These are phyloP conservation scores for Ogataea trehalophila DNA, from an alignment of 805 yeast genomes.

Conservation along the genomic window DNA sequence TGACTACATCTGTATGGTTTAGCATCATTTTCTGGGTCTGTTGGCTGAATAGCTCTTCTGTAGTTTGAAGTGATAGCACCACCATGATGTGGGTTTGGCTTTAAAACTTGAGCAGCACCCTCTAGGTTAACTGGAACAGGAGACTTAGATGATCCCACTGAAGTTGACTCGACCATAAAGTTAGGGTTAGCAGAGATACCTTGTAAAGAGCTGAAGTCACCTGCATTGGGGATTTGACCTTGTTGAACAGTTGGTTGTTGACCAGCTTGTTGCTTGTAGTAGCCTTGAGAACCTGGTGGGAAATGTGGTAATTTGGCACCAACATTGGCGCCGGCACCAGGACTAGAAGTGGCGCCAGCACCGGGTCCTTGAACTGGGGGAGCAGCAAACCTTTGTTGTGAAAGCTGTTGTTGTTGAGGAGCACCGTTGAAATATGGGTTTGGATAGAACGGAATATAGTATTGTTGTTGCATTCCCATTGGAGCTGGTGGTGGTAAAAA, in stretches of 20 bases:
- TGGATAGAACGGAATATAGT: conserved; percentile 22
- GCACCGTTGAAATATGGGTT: conserved; percentile 17
- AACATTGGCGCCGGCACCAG: background rate
- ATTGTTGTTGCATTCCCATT: conserved; percentile 21
- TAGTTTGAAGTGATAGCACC: conserved; percentile 4
- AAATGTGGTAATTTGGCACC: background rate
- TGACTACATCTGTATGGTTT: conserved; percentile 37
- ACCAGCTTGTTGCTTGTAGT: conserved; percentile 1
- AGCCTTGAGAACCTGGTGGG: background rate
- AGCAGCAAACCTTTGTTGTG: conserved; percentile 19
- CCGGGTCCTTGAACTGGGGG: conserved; percentile 7
- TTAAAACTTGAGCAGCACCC: conserved; percentile 10
- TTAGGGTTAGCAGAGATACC: conserved; percentile 1
- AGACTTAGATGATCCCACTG: conserved; percentile 4
- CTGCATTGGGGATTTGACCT: conserved; percentile 1
- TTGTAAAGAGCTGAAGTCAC: conserved; percentile 1
- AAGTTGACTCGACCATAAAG: conserved; percentile 7
- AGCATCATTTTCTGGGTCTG: conserved; percentile 16
- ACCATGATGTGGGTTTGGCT: conserved; percentile 15
- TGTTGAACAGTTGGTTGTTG: conserved; percentile 4
- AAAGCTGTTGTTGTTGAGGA: conserved; percentile 20
- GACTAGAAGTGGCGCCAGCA: background rate
- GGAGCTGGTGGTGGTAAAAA: conserved; percentile 26
- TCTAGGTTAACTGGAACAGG: conserved; percentile 4
- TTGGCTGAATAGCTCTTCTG: conserved; percentile 13